Base-by-base conservation (phyloP, 305 asterid species). In the Fraxinus latifolia region DNA sequence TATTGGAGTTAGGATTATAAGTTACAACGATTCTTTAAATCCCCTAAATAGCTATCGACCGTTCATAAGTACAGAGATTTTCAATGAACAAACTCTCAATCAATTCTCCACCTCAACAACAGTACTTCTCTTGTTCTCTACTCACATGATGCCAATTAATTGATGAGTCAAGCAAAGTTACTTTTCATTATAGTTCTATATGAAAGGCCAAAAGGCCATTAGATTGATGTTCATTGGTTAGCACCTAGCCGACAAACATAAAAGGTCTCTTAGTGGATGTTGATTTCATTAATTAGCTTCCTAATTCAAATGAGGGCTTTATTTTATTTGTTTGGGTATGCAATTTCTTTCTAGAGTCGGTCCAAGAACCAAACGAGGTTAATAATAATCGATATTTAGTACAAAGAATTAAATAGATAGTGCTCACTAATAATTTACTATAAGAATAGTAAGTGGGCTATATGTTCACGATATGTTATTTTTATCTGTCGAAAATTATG, bases 211-310 rank as follows among this genome's bases (percentile, higher is more conserved):
- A 72, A 53, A 76, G 74, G 79, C 21, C 21, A 62, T 60, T 79
- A 79, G 86, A 72, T 32, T 70, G 83, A 76, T 88, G 83, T 85
- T 83, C 81, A 84, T 83, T 88, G 87, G 89, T 68, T 76, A 83
- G 87, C 89, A 82, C 88, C 67, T 81, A 88, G 84, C 89, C 91
- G 93, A 90, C 93, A 90, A 86, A 86, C 82, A 36, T 82, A 88
- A 89, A 79, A 70, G 19, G 7, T 17, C 72, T n/a, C 72, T 82
- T 88, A 88, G 93, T 92, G 96, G 93, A 89, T 60, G 82, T 77
- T 88, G 93, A 85, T 88, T 83, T 83, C 91, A 87, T 82, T 76
- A 55, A 65, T 82, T 67, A 23, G 60, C 78, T 74, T 21, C 62
- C 32, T 80, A 44, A 77, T 78, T 73, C 76, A 84, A 77, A 50